Base-by-base conservation (phyloP, 805 yeast genomes). In the Saturnispora ahearnii region DNA sequence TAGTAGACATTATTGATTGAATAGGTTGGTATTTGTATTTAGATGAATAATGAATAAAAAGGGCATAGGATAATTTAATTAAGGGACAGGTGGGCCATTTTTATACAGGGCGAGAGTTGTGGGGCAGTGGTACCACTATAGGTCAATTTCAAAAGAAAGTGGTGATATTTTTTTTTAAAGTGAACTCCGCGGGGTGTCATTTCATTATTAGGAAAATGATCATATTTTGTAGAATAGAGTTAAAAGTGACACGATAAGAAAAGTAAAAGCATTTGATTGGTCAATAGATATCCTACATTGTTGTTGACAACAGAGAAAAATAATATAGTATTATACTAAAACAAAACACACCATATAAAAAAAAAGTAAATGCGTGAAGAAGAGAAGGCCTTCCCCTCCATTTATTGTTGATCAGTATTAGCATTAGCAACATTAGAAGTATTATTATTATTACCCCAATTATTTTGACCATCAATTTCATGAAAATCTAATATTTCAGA, bases 401-500 rank as follows among this genome's bases (percentile, higher is more conserved):
- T 26, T 26, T 26, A 26, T 26, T 26, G 9, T 8, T 26, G 29
- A 26, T 26, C 29, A 26, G 67, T 32, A 61, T 61, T 31, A 58
- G 38, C 46, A 61, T 50, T 18, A 52, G 61, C 5, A 18, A 28
- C 52, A 41, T 46, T 60, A 64, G 41, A 57, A 52, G 40, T 52
- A 49, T 31, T 52, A 32, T 45, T 53, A 3, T 34, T 30, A 50
- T 51, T 59, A 52, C 53, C 59, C 57, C 47, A 43, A 10, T 62
- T 62, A 33, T 55, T 62, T 10, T 61, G 56, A 12, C 65, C 84
- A 41, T 82, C 90, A 52, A 86, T 87, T 66, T 89, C 95, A 68
- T 91, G 98, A 77, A 89, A 91, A 65, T 91, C 97, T 57, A 93
- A 73, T 54, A 91, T 93, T 69, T 91, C 99, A 48, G 95, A 84